Conservation (phyloP, 768 basidiomycete genomes). For the Agaricus subrufescens region DNA sequence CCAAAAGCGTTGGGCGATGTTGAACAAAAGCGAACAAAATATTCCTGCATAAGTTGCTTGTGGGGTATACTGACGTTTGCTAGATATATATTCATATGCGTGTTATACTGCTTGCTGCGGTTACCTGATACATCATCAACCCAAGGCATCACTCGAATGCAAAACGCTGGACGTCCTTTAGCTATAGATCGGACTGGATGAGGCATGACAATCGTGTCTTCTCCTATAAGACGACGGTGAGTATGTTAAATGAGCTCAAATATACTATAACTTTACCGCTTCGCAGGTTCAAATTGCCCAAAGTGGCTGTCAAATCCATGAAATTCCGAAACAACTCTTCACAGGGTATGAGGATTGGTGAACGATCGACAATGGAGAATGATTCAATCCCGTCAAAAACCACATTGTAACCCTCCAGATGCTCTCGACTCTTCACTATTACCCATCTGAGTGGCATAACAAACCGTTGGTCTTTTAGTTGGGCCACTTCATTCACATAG, state of each 20-base stretch:
- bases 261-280: neutral
- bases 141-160: slow-evolving; percentile 12
- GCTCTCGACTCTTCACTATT: slow-evolving; percentile 4
- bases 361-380: too few relatives aligned
- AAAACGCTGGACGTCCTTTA: slow-evolving; percentile 12
- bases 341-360: too few relatives aligned
- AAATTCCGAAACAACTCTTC: too few relatives aligned
- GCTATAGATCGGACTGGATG: slow-evolving; percentile 10
- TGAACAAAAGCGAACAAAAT: slow-evolving; percentile 24
- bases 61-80: slow-evolving; percentile 25
- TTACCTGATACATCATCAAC: slow-evolving; percentile 30
- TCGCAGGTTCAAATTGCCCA: too few relatives aligned
- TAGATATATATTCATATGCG: slow-evolving; percentile 28
- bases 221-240: too few relatives aligned
- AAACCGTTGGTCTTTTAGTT: slow-evolving; percentile 11
- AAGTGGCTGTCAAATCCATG: too few relatives aligned
- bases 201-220: neutral
- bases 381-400: too few relatives aligned
- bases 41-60: slow-evolving; percentile 22
- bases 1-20: slow-evolving; percentile 27
- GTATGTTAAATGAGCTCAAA: neutral
- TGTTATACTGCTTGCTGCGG: slow-evolving; percentile 29
- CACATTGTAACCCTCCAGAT: neutral
- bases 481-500: slow-evolving; percentile 20
- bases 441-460: slow-evolving; percentile 20